Evolutionary conservation across 148 eudicot species (phyloP).

Genomic region (Rhododendron simsii): DNA sequence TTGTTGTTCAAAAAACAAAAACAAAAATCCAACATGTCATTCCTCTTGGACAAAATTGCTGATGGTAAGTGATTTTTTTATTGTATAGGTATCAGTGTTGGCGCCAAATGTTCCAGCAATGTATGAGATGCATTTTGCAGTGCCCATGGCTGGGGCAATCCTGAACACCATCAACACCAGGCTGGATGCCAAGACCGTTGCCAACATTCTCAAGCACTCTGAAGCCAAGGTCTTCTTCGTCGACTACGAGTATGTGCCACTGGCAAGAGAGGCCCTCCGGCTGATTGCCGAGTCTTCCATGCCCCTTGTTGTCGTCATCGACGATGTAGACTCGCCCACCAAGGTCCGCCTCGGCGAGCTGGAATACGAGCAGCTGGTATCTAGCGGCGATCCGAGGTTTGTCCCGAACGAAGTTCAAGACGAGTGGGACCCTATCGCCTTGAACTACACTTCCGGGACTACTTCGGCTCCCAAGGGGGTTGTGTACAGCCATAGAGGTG

Average conservation of each 20-base stretch:
- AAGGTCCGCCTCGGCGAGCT: conserved; percentile 44
- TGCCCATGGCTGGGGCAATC: conserved; percentile 85
- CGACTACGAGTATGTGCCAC: conserved; percentile 50
- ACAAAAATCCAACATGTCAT: not conserved
- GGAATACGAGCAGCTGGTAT: conserved; percentile 68
- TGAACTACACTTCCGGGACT: conserved; percentile 90
- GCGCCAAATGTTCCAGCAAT: conserved; percentile 89
- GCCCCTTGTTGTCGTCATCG: conserved; percentile 55
- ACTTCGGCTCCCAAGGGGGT: conserved; percentile 83
- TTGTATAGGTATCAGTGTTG: conserved; percentile 63
- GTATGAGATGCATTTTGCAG: conserved; percentile 95
- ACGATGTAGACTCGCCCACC: conserved; percentile 49
- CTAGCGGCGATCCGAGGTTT: conserved; percentile 33
- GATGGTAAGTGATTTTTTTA: not conserved
- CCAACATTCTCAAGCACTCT: not conserved
- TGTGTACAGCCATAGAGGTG: conserved; percentile 60
- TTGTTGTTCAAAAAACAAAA: too few relatives aligned
- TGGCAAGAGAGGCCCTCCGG: conserved; percentile 55
- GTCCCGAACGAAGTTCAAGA: conserved; percentile 29
- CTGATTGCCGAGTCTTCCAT: conserved; percentile 24
- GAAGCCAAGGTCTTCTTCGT: conserved; percentile 64
- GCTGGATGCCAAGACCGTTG: not conserved
- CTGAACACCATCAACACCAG: not conserved
- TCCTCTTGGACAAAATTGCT: not conserved
- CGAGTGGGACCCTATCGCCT: conserved; percentile 81